Evolutionary conservation across 1,284 basidiomycete genomes (phyloP), one percentile per base, ranked within the genome.

Genomic region (Coniophora puteana): DNA sequence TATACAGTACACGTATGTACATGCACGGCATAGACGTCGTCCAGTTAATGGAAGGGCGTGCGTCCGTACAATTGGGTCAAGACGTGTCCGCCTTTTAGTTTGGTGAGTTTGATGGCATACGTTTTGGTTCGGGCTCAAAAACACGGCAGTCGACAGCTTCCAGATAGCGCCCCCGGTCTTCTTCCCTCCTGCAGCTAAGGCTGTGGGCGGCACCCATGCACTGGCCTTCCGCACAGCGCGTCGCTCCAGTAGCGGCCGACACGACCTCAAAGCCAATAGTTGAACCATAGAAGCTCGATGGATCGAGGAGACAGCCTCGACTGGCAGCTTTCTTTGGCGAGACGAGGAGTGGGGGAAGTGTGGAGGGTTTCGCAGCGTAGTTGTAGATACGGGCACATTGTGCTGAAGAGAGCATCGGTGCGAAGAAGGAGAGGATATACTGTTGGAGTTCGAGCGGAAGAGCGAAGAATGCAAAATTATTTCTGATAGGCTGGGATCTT

Each of bases 361-460:
- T 85, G 2, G 61, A 47, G 1, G 62, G 48, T 10, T 72, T 67
- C 2, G 75, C 67, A 1, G 80, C 80, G 47, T 77, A 81, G 24
- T 64, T 59, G 51, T 69, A 78, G 17, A 87, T 68, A 18, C 72
- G 76, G 33, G 71, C 59, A 14, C 71, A 72, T 48, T 87, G 84
- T 1, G 67, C 53, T 8, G 66, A 45, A 3, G 81, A 83, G 18
- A 87, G 69, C 1, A 62, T 65, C 10, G 81, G 82, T 3, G 79
- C 71, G 22, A 82, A 55, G 51, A 74, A 68, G 16, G 76, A 74
- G 23, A 86, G 67, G 40, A 80, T 74, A 52, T 77, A 51, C 4
- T 79, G 65, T 44, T 77, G 72, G 16, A 87, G 63, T 54, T 87
- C 83, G 17, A 59, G 69, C 0, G 83, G 83, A 21, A 87, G 65